These are phyloP conservation scores for Beverwykella pulmonaria DNA, from an alignment of 495 filamentous ascomycete species.

Conservation along the genomic window DNA sequence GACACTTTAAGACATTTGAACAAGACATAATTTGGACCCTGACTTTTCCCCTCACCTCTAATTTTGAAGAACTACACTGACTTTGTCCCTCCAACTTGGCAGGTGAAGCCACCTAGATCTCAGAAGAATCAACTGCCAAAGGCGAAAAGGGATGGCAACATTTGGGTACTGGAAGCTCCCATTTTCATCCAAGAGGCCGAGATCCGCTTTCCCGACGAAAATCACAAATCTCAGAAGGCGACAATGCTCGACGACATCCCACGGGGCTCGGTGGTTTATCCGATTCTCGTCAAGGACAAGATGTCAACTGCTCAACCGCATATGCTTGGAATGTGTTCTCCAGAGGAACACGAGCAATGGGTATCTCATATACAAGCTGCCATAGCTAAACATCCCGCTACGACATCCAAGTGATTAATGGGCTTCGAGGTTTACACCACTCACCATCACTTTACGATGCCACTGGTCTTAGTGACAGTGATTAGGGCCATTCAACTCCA, in stretches of 20 bases:
- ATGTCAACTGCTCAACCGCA: not conserved
- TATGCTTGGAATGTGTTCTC: constrained; percentile 8
- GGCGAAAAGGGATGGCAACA: not conserved
- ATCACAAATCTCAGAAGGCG: constrained; percentile 14
- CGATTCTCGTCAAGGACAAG: constrained; percentile 19
- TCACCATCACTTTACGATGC: too few species aligned
- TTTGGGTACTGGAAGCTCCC: constrained; percentile 26
- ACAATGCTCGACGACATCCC: constrained; percentile 23
- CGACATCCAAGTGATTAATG: not conserved
- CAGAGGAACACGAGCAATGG: not conserved
- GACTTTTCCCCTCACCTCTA: too few species aligned
- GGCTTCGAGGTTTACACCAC: too few species aligned
- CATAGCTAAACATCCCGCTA: not conserved
- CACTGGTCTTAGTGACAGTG: too few species aligned
- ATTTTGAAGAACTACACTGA: too few species aligned
- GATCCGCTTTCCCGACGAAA: constrained; percentile 1
- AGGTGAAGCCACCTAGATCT: constrained; percentile 10
- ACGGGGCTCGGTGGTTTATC: constrained; percentile 11
- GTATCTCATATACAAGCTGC: not conserved
- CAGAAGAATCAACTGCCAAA: not conserved
- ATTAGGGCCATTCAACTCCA: too few species aligned
- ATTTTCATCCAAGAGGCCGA: constrained; percentile 1
- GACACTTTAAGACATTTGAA: too few species aligned
- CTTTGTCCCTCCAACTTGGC: too few species aligned
- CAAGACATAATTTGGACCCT: too few species aligned